Base-by-base conservation (phyloP, 2,329 filamentous ascomycete genomes). In the Sporothrix brasiliensis region DNA sequence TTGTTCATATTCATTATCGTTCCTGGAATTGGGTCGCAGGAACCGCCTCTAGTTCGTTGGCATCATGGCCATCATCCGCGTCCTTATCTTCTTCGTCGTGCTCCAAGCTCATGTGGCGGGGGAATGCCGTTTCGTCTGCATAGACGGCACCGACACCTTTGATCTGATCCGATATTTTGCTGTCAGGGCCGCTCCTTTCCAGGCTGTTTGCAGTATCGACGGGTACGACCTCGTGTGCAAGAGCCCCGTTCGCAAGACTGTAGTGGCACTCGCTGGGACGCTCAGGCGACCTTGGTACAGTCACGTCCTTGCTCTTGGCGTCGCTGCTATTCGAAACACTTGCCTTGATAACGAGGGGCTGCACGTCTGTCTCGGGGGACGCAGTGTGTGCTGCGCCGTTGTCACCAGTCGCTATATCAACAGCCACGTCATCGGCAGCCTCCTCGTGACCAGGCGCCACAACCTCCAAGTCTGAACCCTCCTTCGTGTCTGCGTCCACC, bases 141-240 rank as follows among this genome's bases (percentile, higher is more conserved):
- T 56, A 56, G 34, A 58, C 39, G 16, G 66, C 66, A 30, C 66
- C 52, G 16, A 58, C 50, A 14, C 66, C 52, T 16, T 56, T 58
- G 4, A 56, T 49, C 39, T 68, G 50, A 10, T 47, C 52, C 21
- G 30, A 30, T 2, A 56, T 11, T 14, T n/a, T 54, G 65, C 14
- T 30, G 50, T 27, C 14, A 2, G 50, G 6, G n/a, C 27, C 65
- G n/a, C 7, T 39, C 34, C 24, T 54, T n/a, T n/a, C n/a, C 5
- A 6, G 11, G 7, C 27, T 24, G 13, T n/a, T 44, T 14, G 65
- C 9, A 19, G 50, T 6, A 11, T 21, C 50, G 19, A 27, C 21
- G 16, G n/a, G 6, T 10, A 30, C 9, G 9, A 50, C 21, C 14
- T 53, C 49, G 4, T 16, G 49, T 7, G 11, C n/a, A 9, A 13